Percentiles rank a stretch among this genome's conserved stretches.
phyloP scores from a whole-genome alignment of 495 filamentous ascomycete species.

The Podospora pseudoanserina region DNA sequence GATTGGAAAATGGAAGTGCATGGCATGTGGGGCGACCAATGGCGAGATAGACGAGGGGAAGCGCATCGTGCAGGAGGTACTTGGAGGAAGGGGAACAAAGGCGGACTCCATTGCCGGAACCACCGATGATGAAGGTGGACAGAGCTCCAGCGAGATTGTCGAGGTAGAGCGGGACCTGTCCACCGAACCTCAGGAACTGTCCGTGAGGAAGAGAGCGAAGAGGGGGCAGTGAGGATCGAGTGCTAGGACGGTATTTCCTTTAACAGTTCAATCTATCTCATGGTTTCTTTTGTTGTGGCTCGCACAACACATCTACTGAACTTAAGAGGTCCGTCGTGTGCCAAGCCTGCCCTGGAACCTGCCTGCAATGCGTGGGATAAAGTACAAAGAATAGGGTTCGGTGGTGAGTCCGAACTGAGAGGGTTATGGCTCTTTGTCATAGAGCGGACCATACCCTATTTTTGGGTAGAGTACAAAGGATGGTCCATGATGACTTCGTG shows the following conservation, averaged over 20 bases:
- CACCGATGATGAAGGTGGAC: slow-evolving; percentile 31
- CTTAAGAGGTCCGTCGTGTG: neutral
- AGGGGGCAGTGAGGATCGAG: neutral
- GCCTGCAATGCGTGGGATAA: neutral
- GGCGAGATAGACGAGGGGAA: slow-evolving; percentile 68
- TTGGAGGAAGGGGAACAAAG: slow-evolving; percentile 22
- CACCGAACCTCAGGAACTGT: slow-evolving; percentile 4
- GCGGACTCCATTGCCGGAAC: slow-evolving; percentile 6
- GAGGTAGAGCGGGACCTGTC: slow-evolving; percentile 40
- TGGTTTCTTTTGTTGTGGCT: slow-evolving; percentile 4
- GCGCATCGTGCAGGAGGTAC: slow-evolving; percentile 53
- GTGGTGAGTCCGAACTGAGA: neutral
- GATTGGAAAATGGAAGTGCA: slow-evolving; percentile 85
- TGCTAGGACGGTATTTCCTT: neutral
- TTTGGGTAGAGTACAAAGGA: neutral
- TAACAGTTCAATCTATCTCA: neutral
- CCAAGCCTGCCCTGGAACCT: neutral
- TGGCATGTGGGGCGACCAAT: slow-evolving; percentile 78
- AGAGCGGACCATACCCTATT: neutral
- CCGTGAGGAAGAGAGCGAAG: slow-evolving; percentile 13
- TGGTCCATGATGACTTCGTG: neutral
- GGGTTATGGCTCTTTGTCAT: neutral
- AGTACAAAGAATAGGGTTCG: neutral
- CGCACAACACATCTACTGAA: neutral
- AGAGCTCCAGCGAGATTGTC: slow-evolving; percentile 35